Conservation (phyloP, 192 early-diverging fungal genomes). For the Coemansia umbellata region DNA sequence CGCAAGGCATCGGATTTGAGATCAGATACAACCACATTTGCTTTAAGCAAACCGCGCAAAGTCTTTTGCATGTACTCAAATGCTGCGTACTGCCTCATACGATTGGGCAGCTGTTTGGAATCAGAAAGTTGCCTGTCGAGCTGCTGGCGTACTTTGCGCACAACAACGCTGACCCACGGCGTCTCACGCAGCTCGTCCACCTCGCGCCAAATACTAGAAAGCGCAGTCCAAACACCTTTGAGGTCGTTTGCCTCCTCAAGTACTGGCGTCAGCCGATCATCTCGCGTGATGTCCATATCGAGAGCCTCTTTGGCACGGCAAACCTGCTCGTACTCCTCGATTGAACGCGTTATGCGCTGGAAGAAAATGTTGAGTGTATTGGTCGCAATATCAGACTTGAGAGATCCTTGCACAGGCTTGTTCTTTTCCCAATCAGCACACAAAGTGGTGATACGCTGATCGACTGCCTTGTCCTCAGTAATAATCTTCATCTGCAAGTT, state of each 20-base stretch:
- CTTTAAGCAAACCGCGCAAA: conserved; percentile 73
- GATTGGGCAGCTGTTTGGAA: conserved; percentile 92
- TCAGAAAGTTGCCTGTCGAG: conserved; percentile 76
- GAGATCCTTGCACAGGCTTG: conserved; percentile 93
- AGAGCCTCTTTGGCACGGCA: conserved; percentile 91
- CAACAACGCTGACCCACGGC: conserved; percentile 78
- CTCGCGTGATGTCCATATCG: conserved; percentile 69
- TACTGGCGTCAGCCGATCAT: conserved; percentile 74
- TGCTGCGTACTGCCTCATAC: conserved; percentile 95
- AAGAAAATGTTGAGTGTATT: conserved; percentile 83
- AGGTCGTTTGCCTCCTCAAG: conserved; percentile 91
- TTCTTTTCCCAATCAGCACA: conserved; percentile 88
- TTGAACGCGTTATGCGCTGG: conserved; percentile 69
- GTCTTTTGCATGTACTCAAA: conserved; percentile 91
- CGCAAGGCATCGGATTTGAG: conserved; percentile 95
- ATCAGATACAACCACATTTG: conserved; percentile 76
- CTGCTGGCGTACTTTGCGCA: conserved; percentile 84
- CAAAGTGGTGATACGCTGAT: conserved; percentile 77
- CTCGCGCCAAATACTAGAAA: conserved; percentile 78
- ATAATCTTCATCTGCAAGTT: conserved; percentile 91
- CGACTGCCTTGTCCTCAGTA: conserved; percentile 86
- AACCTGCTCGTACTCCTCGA: conserved; percentile 84
- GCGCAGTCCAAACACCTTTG: conserved; percentile 85
- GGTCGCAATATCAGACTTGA: conserved; percentile 80
- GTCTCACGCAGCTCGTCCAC: conserved; percentile 84